Evolutionary conservation across 306 rosid genomes (phyloP).

Genomic region (Trifolium subterraneum): DNA sequence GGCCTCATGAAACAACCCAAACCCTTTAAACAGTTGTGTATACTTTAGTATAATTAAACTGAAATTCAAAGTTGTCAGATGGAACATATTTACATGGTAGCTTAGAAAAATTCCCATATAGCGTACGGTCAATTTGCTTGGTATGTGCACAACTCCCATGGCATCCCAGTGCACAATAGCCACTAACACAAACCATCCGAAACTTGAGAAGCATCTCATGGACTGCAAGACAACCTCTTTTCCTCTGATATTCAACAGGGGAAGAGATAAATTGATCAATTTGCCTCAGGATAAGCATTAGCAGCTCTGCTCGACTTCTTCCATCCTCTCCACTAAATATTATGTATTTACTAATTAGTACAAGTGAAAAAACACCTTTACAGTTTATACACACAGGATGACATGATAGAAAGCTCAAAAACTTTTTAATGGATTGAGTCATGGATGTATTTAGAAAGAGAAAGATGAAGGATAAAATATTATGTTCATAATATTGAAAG

Average conservation of each 20-base stretch:
- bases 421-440: neutral
- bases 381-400: constrained; percentile 17
- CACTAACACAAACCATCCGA: constrained; percentile 79
- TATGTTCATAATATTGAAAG: constrained; percentile 16
- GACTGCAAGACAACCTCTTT: constrained; percentile 94
- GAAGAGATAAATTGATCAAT: constrained; percentile 90
- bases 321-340: constrained; percentile 95
- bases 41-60: constrained; percentile 17
- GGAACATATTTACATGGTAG: constrained; percentile 77
- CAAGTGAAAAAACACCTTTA: constrained; percentile 3
- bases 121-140: constrained; percentile 75
- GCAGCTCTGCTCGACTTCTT: constrained; percentile 95
- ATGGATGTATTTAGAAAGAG: constrained; percentile 11
- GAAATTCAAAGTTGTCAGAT: constrained; percentile 21
- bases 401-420: constrained; percentile 13
- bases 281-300: constrained; percentile 86
- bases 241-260: constrained; percentile 83
- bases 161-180: constrained; percentile 86
- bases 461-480: constrained; percentile 15
- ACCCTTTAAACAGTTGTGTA: constrained; percentile 1
- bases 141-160: constrained; percentile 83
- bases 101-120: constrained; percentile 78
- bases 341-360: constrained; percentile 46
- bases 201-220: constrained; percentile 96
- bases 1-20: constrained; percentile 1